phyloP scores from a whole-genome alignment of 2,329 filamentous ascomycete species.

The Xylaria sp. region DNA sequence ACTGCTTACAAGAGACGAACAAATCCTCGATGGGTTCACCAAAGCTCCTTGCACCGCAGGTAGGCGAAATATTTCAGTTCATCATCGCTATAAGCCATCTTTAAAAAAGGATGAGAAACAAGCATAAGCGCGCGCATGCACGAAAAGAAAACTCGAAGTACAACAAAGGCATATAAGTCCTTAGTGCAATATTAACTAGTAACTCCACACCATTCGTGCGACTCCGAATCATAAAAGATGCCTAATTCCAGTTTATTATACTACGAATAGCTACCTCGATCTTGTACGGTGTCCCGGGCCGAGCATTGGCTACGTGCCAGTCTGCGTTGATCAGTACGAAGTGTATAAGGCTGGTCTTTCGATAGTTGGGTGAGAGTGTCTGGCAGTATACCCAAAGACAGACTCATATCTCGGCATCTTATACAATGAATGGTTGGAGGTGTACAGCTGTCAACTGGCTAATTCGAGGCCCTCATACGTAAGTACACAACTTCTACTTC shows the following conservation, averaged over 20 bases:
- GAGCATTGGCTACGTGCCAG: background rate
- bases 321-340: too few relatives aligned
- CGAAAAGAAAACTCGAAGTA: background rate
- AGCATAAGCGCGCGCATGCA: background rate
- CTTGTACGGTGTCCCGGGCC: background rate
- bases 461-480: too few relatives aligned
- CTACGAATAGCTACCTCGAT: background rate
- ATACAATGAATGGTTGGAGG: too few relatives aligned
- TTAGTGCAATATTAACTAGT: background rate
- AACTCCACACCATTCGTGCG: background rate
- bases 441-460: too few relatives aligned
- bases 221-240: background rate
- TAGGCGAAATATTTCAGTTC: background rate
- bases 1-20: too few relatives aligned
- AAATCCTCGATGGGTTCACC: too few relatives aligned
- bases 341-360: too few relatives aligned
- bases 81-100: background rate
- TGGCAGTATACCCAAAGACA: too few relatives aligned
- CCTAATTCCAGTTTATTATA: background rate
- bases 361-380: too few relatives aligned
- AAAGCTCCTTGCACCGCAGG: too few relatives aligned
- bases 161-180: background rate
- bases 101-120: background rate
- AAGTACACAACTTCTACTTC: too few relatives aligned
- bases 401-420: too few relatives aligned